Evolutionary conservation across 371 early-diverging fungal genomes (phyloP), one percentile per base, ranked within the genome.

Genomic region (Lichtheimia corymbifera): DNA sequence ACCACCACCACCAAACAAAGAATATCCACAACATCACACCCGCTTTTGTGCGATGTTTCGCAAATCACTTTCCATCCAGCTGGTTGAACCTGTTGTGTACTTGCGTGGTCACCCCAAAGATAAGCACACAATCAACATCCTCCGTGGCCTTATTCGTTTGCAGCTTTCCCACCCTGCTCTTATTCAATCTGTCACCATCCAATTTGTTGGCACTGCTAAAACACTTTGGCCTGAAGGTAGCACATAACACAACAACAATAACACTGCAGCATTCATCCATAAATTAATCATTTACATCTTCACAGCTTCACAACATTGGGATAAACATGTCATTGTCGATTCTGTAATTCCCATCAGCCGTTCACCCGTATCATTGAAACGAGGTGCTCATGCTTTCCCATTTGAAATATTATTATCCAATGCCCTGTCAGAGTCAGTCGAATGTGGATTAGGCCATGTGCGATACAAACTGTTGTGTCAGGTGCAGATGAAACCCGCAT

Each of bases 141-240:
- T 77, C 35, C 72, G 74, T 51, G 74, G 77, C 14, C 58, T 64
- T 40, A 68, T 77, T 49, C 64, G 70, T 11, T 54, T 77, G 40
- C 49, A 64, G 35, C 53, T 67, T 22, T 57, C 66, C 22, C 66
- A 65, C 24, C 55, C 70, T 3, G 30, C 54, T 11, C 53, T 66
- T 44, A 60, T 77, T 11, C 67, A 74, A 20, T 56, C 63, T 20
- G 64, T 77, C 53, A 70, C 63, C 5, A 55, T 77, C n/a, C 68
- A 70, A 30, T 74, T 77, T 27, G 50, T 74, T 50, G 77, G 77
- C 4, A 61, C 65, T n/a, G 72, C 72, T 17, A 77, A 74, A 55
- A 77, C 77, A 17, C 30, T 74, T 0, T 77, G 77, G 77, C 77
- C 77, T 15, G 77, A 74, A 70, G 74, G 74, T 72, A 62, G 40